Evolutionary conservation across 2,329 filamentous ascomycete species (phyloP).

Genomic region (Aspergillus intermedius): DNA sequence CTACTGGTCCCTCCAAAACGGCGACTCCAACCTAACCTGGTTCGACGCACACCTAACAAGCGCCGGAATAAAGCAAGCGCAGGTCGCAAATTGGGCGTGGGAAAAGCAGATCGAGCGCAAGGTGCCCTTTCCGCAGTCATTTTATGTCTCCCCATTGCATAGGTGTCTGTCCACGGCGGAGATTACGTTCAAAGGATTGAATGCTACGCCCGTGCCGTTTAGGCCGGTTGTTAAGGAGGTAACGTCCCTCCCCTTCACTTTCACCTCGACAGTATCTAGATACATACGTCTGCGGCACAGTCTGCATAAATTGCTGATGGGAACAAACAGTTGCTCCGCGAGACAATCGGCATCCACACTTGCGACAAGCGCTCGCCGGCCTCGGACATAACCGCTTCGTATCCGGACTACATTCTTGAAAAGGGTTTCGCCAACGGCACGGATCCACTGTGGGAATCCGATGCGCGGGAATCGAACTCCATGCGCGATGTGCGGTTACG

Average conservation of each 20-base stretch:
- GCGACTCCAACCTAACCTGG: conserved; percentile 51
- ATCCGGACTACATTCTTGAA: conserved; percentile 49
- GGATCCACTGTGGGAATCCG: conserved; percentile 48
- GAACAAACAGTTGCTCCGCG: conserved; percentile 43
- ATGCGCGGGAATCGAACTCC: conserved; percentile 43
- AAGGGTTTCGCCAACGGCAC: conserved; percentile 44
- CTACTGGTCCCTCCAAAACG: conserved; percentile 55
- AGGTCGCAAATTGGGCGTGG: conserved; percentile 43
- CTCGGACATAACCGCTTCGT: conserved; percentile 43
- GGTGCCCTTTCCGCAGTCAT: conserved; percentile 50
- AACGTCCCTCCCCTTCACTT: not conserved
- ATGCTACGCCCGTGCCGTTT: conserved; percentile 44
- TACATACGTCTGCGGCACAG: not conserved
- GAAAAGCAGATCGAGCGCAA: conserved; percentile 38
- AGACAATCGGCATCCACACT: conserved; percentile 56
- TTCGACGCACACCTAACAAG: conserved; percentile 53
- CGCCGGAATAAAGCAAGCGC: conserved; percentile 48
- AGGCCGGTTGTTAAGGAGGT: conserved; percentile 53
- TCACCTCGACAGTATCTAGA: not conserved
- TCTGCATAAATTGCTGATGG: not conserved
- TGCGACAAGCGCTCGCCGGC: conserved; percentile 52
- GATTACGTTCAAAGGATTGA: conserved; percentile 46
- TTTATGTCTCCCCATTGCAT: conserved; percentile 53
- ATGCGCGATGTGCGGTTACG: conserved; percentile 43
- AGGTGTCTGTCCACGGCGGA: conserved; percentile 54